Base-by-base conservation (phyloP, 371 early-diverging fungal genomes). In the Nematocida sp. region DNA sequence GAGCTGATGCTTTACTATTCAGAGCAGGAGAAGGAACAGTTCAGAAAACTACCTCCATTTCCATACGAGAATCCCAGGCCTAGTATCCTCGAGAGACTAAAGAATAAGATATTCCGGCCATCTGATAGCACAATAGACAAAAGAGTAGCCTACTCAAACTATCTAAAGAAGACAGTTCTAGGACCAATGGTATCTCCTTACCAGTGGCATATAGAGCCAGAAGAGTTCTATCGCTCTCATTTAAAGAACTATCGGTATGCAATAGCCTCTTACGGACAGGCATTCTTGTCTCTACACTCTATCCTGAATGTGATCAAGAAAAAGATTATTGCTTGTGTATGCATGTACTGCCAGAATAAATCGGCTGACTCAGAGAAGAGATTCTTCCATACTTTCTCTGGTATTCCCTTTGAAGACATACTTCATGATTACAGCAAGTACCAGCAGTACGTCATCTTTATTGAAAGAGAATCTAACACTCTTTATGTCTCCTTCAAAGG, bases 401-500 rank as follows among this genome's bases (percentile, higher is more conserved):
- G 74, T 3, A 70, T 70, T 21, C 74, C 74, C 21, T 70, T 60
- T 32, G 32, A 41, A 13, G 74, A 70, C 34, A 70, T 70, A 32
- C 25, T 70, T 7, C 74, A 70, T 38, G 37, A 29, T n/a, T 58
- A 43, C 11, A 70, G 74, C 53, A 70, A 48, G 43, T 70, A 70
- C 53, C 60, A 60, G 25, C 48, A 55, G 47, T 34, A 70, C 60
- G 74, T 70, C n/a, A 48, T 70, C n/a, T 70, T 70, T 43, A 43
- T 70, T 5, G 74, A 70, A 2, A 23, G 32, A 46, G 38, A 27
- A 17, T 43, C 76, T 11, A 27, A 35, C 19, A 60, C 43, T 25
- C 61, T 70, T 25, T 70, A 70, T 38, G 60, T 70, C 35, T 19
- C 74, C 3, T 70, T 70, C 32, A 70, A 70, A 38, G 74, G 74